Percentiles rank a stretch among this genome's conserved stretches.
These are phyloP conservation scores for Raphanus sativus DNA, from an alignment of 345 rosid genomes.

Conservation along the genomic window DNA sequence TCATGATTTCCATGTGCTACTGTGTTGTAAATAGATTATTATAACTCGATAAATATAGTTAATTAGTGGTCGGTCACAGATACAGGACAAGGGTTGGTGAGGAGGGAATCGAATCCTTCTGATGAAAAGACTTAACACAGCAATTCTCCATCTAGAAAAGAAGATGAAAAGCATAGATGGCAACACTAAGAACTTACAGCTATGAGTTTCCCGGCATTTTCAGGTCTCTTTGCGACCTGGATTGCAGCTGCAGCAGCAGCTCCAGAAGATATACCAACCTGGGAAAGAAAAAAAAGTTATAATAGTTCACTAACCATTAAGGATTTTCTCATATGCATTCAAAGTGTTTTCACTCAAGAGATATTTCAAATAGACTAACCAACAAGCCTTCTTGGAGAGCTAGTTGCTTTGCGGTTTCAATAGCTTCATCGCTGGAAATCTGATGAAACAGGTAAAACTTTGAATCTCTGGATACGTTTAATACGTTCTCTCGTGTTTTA, in stretches of 20 bases:
- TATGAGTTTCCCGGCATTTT: conserved; percentile 88
- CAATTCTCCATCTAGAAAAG: conserved; percentile 3
- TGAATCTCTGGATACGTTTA: too few relatives aligned
- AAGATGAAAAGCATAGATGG: background rate
- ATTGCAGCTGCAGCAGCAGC: conserved; percentile 96
- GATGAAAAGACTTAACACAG: too few relatives aligned
- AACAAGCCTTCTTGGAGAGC: conserved; percentile 95
- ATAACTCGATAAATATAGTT: too few relatives aligned
- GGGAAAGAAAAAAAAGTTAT: conserved; percentile 9
- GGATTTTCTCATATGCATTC: too few relatives aligned
- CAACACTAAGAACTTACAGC: conserved; percentile 52
- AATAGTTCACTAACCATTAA: background rate
- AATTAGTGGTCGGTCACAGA: too few relatives aligned
- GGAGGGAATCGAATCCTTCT: too few relatives aligned
- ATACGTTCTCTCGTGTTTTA: too few relatives aligned
- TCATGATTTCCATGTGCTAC: background rate
- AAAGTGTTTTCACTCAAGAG: background rate
- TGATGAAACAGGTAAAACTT: conserved; percentile 32
- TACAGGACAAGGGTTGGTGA: too few relatives aligned
- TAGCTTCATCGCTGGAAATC: conserved; percentile 91
- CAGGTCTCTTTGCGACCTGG: conserved; percentile 83
- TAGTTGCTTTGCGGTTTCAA: conserved; percentile 94
- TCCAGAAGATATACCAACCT: conserved; percentile 99
- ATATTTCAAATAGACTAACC: conserved; percentile 51
- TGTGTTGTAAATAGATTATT: background rate